Evolutionary conservation across 257 asterid species (phyloP).

Genomic region (Cinchona pubescens): DNA sequence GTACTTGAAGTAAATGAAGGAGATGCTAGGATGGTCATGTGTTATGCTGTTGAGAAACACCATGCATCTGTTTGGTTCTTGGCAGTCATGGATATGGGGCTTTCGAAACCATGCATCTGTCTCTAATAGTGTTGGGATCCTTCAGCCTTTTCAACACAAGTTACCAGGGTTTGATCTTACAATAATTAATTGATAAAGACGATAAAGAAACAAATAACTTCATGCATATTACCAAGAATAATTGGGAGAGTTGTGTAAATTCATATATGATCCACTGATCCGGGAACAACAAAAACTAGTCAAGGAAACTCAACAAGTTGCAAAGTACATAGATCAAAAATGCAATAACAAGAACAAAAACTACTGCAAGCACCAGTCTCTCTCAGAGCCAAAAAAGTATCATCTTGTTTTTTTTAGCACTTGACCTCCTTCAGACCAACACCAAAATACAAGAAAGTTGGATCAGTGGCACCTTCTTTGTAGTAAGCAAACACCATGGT

Average conservation of each 20-base stretch:
- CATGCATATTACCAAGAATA: background rate
- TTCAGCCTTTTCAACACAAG: background rate
- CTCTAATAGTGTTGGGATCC: background rate
- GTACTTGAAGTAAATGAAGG: conserved; percentile 28
- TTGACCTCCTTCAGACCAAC: conserved; percentile 81
- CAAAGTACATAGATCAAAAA: conserved; percentile 4
- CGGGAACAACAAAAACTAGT: background rate
- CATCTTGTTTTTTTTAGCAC: conserved; percentile 39
- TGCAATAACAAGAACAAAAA: conserved; percentile 3
- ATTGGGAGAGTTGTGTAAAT: background rate
- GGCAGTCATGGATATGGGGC: conserved; percentile 47
- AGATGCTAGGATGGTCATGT: conserved; percentile 28
- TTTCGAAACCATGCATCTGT: conserved; percentile 19
- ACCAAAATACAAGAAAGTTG: conserved; percentile 78
- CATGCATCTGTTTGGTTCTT: conserved; percentile 35
- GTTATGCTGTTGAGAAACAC: conserved; percentile 28
- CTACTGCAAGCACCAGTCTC: conserved; percentile 1
- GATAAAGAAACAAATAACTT: background rate
- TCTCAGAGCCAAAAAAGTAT: background rate
- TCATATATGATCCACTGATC: background rate
- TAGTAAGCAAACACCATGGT: conserved; percentile 79
- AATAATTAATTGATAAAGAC: too few relatives aligned
- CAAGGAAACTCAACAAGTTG: background rate
- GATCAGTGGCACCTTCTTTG: conserved; percentile 77
- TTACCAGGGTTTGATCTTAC: background rate